Evolutionary conservation across 805 yeast genomes (phyloP).

Genomic region (Wilhelminamyces savonicus): DNA sequence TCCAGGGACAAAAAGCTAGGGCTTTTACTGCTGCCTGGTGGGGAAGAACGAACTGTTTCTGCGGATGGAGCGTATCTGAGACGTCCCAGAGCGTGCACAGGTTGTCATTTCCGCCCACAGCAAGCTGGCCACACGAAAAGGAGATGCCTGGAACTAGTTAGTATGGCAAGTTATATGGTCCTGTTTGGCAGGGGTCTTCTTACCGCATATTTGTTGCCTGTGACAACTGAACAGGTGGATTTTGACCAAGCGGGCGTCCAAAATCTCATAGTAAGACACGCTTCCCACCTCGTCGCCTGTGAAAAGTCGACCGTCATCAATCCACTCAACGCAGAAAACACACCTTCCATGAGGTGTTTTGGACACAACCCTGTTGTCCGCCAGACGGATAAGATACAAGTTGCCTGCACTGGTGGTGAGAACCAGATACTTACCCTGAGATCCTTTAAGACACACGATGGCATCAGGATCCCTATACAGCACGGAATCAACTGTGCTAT

Average conservation of each 20-base stretch:
- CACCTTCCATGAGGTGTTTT: constrained; percentile 29
- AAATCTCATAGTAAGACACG: constrained; percentile 37
- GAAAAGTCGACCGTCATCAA: constrained; percentile 35
- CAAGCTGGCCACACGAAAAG: too few relatives aligned
- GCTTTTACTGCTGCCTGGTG: constrained; percentile 91
- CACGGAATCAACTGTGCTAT: constrained; percentile 34
- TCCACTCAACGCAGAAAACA: constrained; percentile 59
- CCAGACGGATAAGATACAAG: constrained; percentile 40
- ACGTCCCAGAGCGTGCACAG: constrained; percentile 75
- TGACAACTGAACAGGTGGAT: constrained; percentile 18
- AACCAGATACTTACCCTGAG: constrained; percentile 40
- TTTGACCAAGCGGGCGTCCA: constrained; percentile 3
- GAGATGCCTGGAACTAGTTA: too few relatives aligned
- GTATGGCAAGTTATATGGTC: too few relatives aligned
- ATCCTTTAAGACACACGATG: constrained; percentile 55
- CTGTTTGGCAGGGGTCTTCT: too few relatives aligned
- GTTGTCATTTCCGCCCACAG: constrained; percentile 84
- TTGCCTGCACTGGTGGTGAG: constrained; percentile 58
- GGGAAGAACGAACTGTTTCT: constrained; percentile 40
- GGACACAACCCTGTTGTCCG: constrained; percentile 8
- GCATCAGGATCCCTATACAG: constrained; percentile 38
- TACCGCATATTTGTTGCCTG: constrained; percentile 35
- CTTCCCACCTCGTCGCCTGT: constrained; percentile 66
- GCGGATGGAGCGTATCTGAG: constrained; percentile 25
- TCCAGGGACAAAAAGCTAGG: constrained; percentile 88